Evolutionary conservation across 75 land plant species (phyloP).

Genomic region (Pinus taeda): DNA sequence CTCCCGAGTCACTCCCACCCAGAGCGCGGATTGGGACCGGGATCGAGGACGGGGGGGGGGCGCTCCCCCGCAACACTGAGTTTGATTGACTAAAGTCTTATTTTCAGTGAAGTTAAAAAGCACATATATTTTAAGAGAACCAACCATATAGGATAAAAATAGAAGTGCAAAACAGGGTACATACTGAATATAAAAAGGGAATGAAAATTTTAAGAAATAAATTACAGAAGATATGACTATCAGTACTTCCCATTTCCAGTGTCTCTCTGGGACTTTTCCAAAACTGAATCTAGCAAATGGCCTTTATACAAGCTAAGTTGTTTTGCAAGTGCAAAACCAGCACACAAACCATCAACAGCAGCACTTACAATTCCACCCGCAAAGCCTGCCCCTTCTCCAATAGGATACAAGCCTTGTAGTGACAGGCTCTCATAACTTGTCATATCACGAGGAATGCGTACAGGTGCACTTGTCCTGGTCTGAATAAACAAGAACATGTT

Average conservation of each 20-base stretch:
- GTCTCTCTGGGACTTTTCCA: conserved; percentile 47
- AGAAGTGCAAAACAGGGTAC: background rate
- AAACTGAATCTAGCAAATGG: conserved; percentile 33
- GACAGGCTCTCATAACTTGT: conserved; percentile 77
- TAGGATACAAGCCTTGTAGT: conserved; percentile 73
- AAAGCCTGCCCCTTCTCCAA: conserved; percentile 98
- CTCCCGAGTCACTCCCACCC: too few species aligned
- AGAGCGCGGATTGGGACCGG: too few species aligned
- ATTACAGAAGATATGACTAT: background rate
- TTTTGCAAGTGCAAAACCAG: conserved; percentile 81
- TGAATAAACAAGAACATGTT: conserved; percentile 29
- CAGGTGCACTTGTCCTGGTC: conserved; percentile 95
- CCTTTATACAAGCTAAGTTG: conserved; percentile 39
- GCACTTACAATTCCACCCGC: conserved; percentile 99
- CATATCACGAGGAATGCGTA: conserved; percentile 58
- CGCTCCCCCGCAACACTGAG: too few species aligned
- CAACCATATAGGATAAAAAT: too few species aligned
- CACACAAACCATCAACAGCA: conserved; percentile 95
- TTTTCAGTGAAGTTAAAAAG: too few species aligned
- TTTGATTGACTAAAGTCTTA: too few species aligned
- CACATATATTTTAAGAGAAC: too few species aligned
- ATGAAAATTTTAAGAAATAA: background rate
- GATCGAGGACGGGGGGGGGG: too few species aligned
- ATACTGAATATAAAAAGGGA: background rate
- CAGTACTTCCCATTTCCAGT: conserved; percentile 50